phyloP scores from a whole-genome alignment of 1,139 yeast species.

The Blastobotrys raffinosifermentans region DNA sequence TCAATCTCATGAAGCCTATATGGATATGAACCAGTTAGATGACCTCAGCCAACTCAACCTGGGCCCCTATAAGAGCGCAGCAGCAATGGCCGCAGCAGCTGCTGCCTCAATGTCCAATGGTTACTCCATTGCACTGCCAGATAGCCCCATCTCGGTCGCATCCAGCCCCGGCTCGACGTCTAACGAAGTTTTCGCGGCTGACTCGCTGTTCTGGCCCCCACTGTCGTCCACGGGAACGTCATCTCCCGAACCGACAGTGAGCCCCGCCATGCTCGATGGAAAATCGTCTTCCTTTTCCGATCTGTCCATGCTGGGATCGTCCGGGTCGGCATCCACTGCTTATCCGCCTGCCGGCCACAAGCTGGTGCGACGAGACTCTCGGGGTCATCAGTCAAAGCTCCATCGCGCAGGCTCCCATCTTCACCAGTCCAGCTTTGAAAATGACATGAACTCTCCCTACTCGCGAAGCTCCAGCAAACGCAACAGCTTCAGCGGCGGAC shows the following conservation, averaged over 20 bases:
- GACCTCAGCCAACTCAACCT: conserved; percentile 11
- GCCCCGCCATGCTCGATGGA: conserved; percentile 1
- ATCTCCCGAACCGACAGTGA: neutral
- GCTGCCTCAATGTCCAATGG: conserved; percentile 19
- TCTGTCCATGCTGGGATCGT: neutral
- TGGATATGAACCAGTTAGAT: conserved; percentile 1
- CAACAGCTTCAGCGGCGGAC: neutral
- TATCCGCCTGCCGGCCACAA: conserved; percentile 3
- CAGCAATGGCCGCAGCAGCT: conserved; percentile 23
- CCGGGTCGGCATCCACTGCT: neutral
- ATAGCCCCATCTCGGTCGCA: conserved; percentile 11
- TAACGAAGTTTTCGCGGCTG: conserved; percentile 1
- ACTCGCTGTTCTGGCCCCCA: neutral
- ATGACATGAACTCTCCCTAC: too few relatives aligned
- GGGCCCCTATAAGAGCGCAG: conserved; percentile 19
- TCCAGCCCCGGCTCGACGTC: conserved; percentile 12
- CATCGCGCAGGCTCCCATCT: conserved; percentile 17
- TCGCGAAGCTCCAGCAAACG: neutral
- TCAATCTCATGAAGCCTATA: neutral
- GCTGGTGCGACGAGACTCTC: conserved; percentile 6
- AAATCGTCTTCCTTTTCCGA: conserved; percentile 4
- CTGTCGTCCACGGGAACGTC: neutral
- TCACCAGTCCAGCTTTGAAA: too few relatives aligned
- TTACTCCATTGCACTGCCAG: conserved; percentile 3
- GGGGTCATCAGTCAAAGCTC: conserved; percentile 9